Conservation (phyloP, 768 basidiomycete genomes). For the Ramaria sp. region DNA sequence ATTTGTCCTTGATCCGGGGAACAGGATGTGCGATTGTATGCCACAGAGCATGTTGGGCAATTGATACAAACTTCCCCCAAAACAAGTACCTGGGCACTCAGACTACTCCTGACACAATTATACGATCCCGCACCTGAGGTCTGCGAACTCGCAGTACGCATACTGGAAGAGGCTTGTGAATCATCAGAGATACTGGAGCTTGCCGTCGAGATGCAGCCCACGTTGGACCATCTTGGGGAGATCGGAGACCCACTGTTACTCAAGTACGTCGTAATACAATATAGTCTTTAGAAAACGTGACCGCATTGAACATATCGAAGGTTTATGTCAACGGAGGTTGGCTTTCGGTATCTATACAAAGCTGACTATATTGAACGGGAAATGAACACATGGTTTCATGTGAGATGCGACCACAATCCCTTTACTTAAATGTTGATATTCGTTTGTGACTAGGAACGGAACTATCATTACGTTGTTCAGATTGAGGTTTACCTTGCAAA, state of each 20-base stretch:
- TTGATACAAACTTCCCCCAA: slow-evolving; percentile 54
- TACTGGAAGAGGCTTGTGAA: slow-evolving; percentile 85
- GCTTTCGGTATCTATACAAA: slow-evolving; percentile 86
- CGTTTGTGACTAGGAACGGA: slow-evolving; percentile 64
- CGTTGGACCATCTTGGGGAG: slow-evolving; percentile 90
- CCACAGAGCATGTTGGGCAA: slow-evolving; percentile 77
- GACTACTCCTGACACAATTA: slow-evolving; percentile 86
- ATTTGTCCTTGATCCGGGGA: background rate
- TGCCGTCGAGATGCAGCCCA: slow-evolving; percentile 91
- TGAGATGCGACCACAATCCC: slow-evolving; percentile 24
- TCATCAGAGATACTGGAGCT: slow-evolving; percentile 72
- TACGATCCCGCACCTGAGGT: slow-evolving; percentile 91
- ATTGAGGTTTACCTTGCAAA: slow-evolving; percentile 86
- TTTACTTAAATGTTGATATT: slow-evolving; percentile 5
- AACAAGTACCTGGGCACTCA: slow-evolving; percentile 79
- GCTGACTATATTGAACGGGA: slow-evolving; percentile 90
- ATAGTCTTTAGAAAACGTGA: background rate
- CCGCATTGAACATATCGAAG: slow-evolving; percentile 26
- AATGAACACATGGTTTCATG: slow-evolving; percentile 95
- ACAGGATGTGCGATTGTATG: slow-evolving; percentile 79
- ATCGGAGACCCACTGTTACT: slow-evolving; percentile 81
- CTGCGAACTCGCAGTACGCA: slow-evolving; percentile 80
- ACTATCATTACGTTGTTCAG: slow-evolving; percentile 85
- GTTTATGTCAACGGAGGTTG: slow-evolving; percentile 89
- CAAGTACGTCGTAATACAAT: slow-evolving; percentile 41